These are phyloP conservation scores for Wickerhamomyces strasburgensis DNA, from an alignment of 805 yeast genomes.

Conservation along the genomic window DNA sequence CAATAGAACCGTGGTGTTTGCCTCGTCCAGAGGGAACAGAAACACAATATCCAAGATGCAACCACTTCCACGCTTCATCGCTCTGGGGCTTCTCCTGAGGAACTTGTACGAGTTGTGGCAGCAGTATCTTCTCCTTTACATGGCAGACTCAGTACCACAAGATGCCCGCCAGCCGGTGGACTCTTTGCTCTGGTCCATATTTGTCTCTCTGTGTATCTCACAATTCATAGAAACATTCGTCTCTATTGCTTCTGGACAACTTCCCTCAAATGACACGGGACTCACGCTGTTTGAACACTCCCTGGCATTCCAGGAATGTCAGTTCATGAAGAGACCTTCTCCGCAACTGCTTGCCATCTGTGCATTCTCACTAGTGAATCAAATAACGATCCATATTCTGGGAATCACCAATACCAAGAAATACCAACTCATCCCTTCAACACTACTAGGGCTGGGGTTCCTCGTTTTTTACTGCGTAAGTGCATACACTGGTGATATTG, in stretches of 20 bases:
- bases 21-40: constrained; percentile 41
- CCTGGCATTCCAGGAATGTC: constrained; percentile 69
- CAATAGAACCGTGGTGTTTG: constrained; percentile 55
- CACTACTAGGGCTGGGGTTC: constrained; percentile 51
- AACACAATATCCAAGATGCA: constrained; percentile 19
- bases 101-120: constrained; percentile 20
- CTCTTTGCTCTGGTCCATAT: constrained; percentile 55
- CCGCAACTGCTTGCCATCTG: constrained; percentile 47
- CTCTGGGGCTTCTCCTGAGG: constrained; percentile 29
- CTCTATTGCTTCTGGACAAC: constrained; percentile 49
- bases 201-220: constrained; percentile 51
- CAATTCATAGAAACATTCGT: constrained; percentile 65
- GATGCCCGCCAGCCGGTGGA: constrained; percentile 30
- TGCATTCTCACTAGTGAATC: constrained; percentile 53
- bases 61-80: constrained; percentile 33
- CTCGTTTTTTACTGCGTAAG: constrained; percentile 42
- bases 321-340: constrained; percentile 44
- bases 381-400: constrained; percentile 57
- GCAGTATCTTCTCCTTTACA: constrained; percentile 8
- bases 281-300: constrained; percentile 73
- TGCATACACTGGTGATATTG: constrained; percentile 35
- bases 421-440: constrained; percentile 59
- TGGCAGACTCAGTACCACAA: no score
- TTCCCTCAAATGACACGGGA: constrained; percentile 60
- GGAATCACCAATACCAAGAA: constrained; percentile 48